Percentiles rank a stretch among this genome's conserved stretches.
phyloP scores from a whole-genome alignment of 2,329 filamentous ascomycete species.

The Aureobasidium sp. region DNA sequence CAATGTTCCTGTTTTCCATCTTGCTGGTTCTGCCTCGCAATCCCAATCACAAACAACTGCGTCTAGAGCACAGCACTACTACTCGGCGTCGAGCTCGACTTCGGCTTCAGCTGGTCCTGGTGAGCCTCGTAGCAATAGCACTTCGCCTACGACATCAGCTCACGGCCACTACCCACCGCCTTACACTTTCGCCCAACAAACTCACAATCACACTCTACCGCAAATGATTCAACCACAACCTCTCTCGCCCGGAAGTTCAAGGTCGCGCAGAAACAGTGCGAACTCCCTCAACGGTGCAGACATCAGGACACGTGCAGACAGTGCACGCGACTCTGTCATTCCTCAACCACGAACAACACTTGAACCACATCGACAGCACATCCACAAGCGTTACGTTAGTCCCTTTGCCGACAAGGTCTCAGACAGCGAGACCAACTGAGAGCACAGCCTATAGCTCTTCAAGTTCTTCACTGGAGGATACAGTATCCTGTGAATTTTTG shows the following conservation, averaged over 20 bases:
- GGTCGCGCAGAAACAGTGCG: constrained; percentile 22
- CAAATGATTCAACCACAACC: constrained; percentile 23
- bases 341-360: constrained; percentile 8
- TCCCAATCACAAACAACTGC: constrained; percentile 13
- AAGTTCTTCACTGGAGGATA: constrained; percentile 1
- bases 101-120: background rate
- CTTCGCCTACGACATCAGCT: background rate
- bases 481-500: background rate
- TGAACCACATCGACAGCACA: constrained; percentile 6
- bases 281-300: constrained; percentile 19
- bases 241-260: constrained; percentile 20
- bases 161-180: constrained; percentile 5
- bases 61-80: constrained; percentile 15
- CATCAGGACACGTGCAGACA: constrained; percentile 27
- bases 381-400: constrained; percentile 9
- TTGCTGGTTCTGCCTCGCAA: constrained; percentile 26
- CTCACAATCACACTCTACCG: constrained; percentile 29
- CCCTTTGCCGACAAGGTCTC: constrained; percentile 8
- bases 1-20: constrained; percentile 76
- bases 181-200: constrained; percentile 21
- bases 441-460: background rate
- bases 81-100: constrained; percentile 7
- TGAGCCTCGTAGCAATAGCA: constrained; percentile 9
- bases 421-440: constrained; percentile 8
- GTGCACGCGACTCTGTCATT: constrained; percentile 21